These are phyloP conservation scores for Candida endomychidarum DNA, from an alignment of 805 yeast species.

Conservation along the genomic window DNA sequence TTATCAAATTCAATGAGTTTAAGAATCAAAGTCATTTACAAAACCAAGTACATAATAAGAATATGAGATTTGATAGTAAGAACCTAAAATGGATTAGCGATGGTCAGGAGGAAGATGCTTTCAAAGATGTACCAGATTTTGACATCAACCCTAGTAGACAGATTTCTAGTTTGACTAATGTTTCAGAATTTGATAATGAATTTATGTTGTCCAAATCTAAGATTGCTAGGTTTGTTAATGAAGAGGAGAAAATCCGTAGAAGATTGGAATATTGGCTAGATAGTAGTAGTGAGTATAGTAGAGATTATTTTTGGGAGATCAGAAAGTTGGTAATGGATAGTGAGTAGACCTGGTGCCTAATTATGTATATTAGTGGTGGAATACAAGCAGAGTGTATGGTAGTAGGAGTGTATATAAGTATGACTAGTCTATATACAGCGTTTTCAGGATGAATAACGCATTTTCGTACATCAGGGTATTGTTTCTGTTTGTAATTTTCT, in stretches of 20 bases:
- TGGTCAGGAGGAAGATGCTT: constrained; percentile 39
- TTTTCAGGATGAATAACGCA: too few species aligned
- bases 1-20: constrained; percentile 34
- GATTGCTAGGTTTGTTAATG: constrained; percentile 33
- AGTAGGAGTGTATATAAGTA: not conserved
- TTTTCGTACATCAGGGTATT: too few species aligned
- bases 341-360: constrained; percentile 5
- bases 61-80: constrained; percentile 61
- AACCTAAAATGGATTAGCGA: constrained; percentile 56
- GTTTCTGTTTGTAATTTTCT: too few species aligned
- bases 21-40: constrained; percentile 13
- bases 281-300: constrained; percentile 26
- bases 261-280: constrained; percentile 41
- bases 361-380: not conserved
- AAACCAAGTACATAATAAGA: constrained; percentile 18
- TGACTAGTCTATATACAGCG: not conserved
- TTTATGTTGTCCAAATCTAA: constrained; percentile 26
- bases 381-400: too few species aligned
- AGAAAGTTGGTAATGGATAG: constrained; percentile 43
- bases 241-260: constrained; percentile 33
- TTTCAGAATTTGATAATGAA: constrained; percentile 23
- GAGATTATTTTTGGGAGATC: constrained; percentile 40
- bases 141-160: constrained; percentile 26
- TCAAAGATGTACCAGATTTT: constrained; percentile 51
- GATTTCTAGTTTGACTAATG: constrained; percentile 26